Base-by-base conservation (phyloP, 2,329 filamentous ascomycete species). In the Fusarium tjaetaba region DNA sequence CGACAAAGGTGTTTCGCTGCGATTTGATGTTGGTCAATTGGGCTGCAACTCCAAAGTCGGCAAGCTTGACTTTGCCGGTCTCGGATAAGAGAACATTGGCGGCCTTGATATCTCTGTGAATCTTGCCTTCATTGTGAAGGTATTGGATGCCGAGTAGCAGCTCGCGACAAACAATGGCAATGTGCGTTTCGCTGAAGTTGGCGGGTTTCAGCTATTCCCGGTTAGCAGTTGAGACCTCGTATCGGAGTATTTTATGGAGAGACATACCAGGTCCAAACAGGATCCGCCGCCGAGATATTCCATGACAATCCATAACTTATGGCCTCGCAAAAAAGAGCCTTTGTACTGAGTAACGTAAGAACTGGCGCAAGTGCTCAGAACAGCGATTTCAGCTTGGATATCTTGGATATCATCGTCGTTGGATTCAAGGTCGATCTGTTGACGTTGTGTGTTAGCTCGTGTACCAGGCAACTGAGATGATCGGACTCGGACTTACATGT, bases 271-370 rank as follows among this genome's bases (percentile, higher is more conserved):
- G 82, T 99, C 96, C 74, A 98, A 88, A 81, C 96, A 98, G 24
- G 96, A 98, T 45, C 96, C 96, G 72, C 96, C 96, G 11, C 96
- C 96, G 16, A 99, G 86, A 80, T 93, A 99, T 83, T 99, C 96
- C 96, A 99, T 99, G 66, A 98, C 94, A 80, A 99, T 99, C 96
- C 96, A 99, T 86, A 99, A 86, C 84, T 98, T 99, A 81, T 95
- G 93, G 32, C 96, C 96, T 76, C 94, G 91, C n/a, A 98, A 89
- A 82, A 98, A 99, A 80, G 95, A 98, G 28, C 94, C 93, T 82
- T 95, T 97, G 87, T 99, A 99, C 81, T 97, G 94, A 22, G 96
- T 98, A 76, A 99, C 95, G 82, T 93, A 97, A 53, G 93, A 93
- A 81, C 95, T 98, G 76, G 93, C 93, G 85, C 96, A 99, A 60